phyloP scores from a whole-genome alignment of 176 grass and related monocot genomes.

The Zoysia japonica region DNA sequence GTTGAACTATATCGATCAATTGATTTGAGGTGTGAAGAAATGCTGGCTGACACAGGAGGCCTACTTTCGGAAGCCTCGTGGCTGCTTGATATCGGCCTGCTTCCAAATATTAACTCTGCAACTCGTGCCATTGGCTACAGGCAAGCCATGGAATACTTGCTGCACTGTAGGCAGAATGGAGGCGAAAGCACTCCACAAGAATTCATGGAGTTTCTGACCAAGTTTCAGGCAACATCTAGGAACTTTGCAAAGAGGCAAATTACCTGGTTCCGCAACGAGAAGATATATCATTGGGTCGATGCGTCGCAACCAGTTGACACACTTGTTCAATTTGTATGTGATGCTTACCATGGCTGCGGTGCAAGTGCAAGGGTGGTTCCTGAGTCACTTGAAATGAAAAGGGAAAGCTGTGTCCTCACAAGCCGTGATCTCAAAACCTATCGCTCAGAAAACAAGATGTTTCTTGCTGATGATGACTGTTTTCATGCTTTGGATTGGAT shows the following conservation, averaged over 20 bases:
- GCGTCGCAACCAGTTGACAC: background rate
- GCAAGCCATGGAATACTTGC: constrained; percentile 80
- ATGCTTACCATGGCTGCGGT: background rate
- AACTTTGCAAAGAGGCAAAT: background rate
- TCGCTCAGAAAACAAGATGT: background rate
- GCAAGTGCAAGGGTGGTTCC: background rate
- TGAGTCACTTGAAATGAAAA: background rate
- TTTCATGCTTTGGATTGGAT: background rate
- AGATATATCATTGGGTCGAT: background rate
- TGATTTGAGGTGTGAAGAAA: constrained; percentile 59
- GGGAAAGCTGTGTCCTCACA: background rate
- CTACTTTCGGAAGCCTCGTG: constrained; percentile 77
- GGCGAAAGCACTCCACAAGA: constrained; percentile 48
- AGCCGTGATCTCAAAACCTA: constrained; percentile 1
- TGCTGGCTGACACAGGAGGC: constrained; percentile 67
- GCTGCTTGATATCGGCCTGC: constrained; percentile 33
- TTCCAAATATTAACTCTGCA: background rate
- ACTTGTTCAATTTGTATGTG: background rate
- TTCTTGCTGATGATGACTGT: background rate
- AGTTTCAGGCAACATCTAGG: background rate
- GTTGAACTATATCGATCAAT: background rate
- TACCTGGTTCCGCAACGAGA: background rate
- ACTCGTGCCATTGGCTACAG: constrained; percentile 49
- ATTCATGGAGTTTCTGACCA: background rate
- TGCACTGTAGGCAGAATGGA: constrained; percentile 60